phyloP scores from a whole-genome alignment of 78 protist genomes.

The slime mould (Dictyostelium discoideum) region dicty_2.7 NC_007091.3:970001-970500 shows the following conservation, averaged over 20 bases:
- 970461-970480: slow-evolving; percentile 9
- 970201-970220: neutral
- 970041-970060: too few species aligned
- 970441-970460: neutral
- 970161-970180: neutral
- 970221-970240: too few species aligned
- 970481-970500: slow-evolving; percentile 7
- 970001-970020: too few species aligned
- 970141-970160: too few species aligned
- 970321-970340: too few species aligned
- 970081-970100: too few species aligned
- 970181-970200: neutral
- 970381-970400: neutral
- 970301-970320: neutral
- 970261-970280: too few species aligned
- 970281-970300: neutral
- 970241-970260: too few species aligned
- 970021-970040: too few species aligned
- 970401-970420: slow-evolving; percentile 19
- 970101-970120: too few species aligned
- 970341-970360: neutral
- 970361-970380: neutral
- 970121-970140: too few species aligned
- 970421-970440: neutral
- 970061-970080: too few species aligned